These are phyloP conservation scores for Vaccinium corymbosum DNA, from an alignment of 148 eudicot species.

Conservation along the genomic window DNA sequence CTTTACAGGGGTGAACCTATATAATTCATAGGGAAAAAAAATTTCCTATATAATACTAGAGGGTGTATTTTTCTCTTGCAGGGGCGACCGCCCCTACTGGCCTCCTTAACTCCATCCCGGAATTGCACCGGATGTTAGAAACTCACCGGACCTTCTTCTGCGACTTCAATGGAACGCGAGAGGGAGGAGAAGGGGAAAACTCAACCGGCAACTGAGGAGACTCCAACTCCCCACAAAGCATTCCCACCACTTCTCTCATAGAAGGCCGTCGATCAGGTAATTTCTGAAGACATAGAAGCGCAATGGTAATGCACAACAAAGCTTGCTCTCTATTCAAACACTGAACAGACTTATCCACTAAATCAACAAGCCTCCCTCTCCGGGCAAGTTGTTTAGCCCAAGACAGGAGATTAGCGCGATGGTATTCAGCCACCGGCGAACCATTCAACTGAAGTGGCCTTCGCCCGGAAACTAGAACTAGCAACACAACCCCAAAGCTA, in stretches of 20 bases:
- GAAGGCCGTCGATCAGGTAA: slow-evolving; percentile 67
- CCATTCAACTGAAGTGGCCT: slow-evolving; percentile 86
- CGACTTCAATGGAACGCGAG: slow-evolving; percentile 46
- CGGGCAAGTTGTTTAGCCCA: slow-evolving; percentile 91
- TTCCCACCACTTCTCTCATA: slow-evolving; percentile 87
- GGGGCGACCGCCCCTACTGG: too few species aligned
- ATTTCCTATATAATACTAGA: too few species aligned
- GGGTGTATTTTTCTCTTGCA: too few species aligned
- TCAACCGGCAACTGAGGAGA: slow-evolving; percentile 71
- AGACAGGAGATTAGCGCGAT: slow-evolving; percentile 78
- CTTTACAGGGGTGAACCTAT: too few species aligned
- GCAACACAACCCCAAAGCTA: slow-evolving; percentile 74
- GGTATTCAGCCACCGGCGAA: slow-evolving; percentile 74
- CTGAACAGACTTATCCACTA: slow-evolving; percentile 59
- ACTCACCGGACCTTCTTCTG: slow-evolving; percentile 68
- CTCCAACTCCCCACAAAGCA: slow-evolving; percentile 75
- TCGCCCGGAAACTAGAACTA: slow-evolving; percentile 75
- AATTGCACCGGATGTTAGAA: neutral
- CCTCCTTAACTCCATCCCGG: too few species aligned
- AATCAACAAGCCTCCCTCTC: slow-evolving; percentile 81
- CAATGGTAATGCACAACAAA: slow-evolving; percentile 57
- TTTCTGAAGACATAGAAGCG: slow-evolving; percentile 87
- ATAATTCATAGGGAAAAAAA: too few species aligned
- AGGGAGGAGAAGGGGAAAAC: slow-evolving; percentile 60
- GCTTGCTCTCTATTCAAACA: slow-evolving; percentile 61